Evolutionary conservation across 2,329 filamentous ascomycete genomes (phyloP), one percentile per base, ranked within the genome.

Genomic region (Alternaria gaisen): DNA sequence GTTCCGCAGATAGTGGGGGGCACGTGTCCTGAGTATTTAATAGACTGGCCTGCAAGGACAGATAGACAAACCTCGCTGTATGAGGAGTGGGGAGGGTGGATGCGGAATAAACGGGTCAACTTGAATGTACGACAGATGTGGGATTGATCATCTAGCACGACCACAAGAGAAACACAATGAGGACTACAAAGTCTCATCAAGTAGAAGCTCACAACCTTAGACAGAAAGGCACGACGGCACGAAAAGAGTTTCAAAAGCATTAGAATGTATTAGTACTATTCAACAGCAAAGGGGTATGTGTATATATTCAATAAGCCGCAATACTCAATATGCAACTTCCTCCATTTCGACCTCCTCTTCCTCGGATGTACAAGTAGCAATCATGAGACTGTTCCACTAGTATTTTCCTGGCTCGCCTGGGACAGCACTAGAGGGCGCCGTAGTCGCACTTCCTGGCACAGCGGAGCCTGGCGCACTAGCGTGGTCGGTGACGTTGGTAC

Each of bases 101-200:
- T 98, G 91, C 82, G 81, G 63, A 88, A 87, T 48, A 97, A 97
- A 80, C 85, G 94, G 64, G 88, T 98, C 71, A 98, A 98, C 76
- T 75, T 98, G 48, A 98, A 98, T 77, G 91, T 97, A 10, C 85
- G 94, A 64, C 94, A 98, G 80, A 96, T 97, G 90, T 87, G 82
- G 72, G 86, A 88, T 60, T 70, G 30, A 68, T 30, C 20, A 41
- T 14, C 7, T 8, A 26, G 5, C 14, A 42, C 5, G 18, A 5
- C 22, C n/a, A 40, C n/a, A 40, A 18, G n/a, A 40, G n/a, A 40
- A 2, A 2, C n/a, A 11, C n/a, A 40, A 40, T 11, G 10, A 40
- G 4, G 0, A 5, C 0, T 30, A 12, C 10, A 30, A 30, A 30
- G 11, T 30, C 11, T 11, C 28, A 30, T 0, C 11, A 4, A 11